A percentile compares a stretch with the other conserved stretches of the same genome.
These are phyloP conservation scores for Teratosphaeriaceae sp. DNA, from an alignment of 2,329 filamentous ascomycete species.

Conservation along the genomic window DNA sequence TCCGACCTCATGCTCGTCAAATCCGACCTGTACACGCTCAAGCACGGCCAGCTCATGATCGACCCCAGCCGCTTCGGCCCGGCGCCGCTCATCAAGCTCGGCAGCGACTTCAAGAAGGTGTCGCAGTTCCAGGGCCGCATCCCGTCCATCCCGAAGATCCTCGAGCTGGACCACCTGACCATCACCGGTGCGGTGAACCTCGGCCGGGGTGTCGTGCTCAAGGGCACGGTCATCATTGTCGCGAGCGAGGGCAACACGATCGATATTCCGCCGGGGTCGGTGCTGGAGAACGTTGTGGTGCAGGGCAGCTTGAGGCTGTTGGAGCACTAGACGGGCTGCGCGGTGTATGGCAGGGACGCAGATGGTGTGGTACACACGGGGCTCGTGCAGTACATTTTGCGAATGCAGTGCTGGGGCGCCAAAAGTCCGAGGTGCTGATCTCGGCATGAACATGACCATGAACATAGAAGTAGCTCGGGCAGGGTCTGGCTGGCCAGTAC, in stretches of 20 bases:
- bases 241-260: slow-evolving; percentile 97
- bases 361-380: not conserved
- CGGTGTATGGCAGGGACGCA: not conserved
- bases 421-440: not conserved
- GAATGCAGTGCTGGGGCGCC: not conserved
- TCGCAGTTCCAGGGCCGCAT: slow-evolving; percentile 91
- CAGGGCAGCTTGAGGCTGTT: slow-evolving; percentile 83
- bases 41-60: slow-evolving; percentile 97
- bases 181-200: slow-evolving; percentile 97
- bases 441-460: not conserved
- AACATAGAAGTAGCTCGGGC: not conserved
- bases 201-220: slow-evolving; percentile 88
- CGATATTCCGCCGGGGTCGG: slow-evolving; percentile 91
- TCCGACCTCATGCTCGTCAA: slow-evolving; percentile 99
- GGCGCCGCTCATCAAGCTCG: slow-evolving; percentile 96
- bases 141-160: slow-evolving; percentile 79
- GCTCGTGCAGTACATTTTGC: no score
- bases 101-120: slow-evolving; percentile 99
- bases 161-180: slow-evolving; percentile 90
- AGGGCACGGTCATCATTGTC: slow-evolving; percentile 98
- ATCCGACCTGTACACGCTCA: slow-evolving; percentile 96
- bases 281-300: slow-evolving; percentile 97
- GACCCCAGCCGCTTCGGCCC: slow-evolving; percentile 95
- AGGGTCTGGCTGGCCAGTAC: not conserved
- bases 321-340: slow-evolving; percentile 49